Evolutionary conservation across 2,329 filamentous ascomycete species (phyloP).

Genomic region (Cercospora brassicicola): DNA sequence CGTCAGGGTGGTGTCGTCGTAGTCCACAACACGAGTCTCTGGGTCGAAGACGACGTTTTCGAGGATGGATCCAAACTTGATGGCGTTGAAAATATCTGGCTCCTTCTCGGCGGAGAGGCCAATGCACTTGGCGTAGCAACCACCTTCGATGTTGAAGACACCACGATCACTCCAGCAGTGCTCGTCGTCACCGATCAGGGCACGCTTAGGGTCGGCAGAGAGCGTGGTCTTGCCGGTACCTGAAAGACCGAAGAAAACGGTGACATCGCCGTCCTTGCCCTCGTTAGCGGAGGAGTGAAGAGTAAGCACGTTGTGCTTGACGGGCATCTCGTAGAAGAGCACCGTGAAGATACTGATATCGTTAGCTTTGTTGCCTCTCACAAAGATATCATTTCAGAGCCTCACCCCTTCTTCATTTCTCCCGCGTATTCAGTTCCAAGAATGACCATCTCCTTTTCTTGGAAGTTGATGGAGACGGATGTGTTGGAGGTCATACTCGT

Average conservation of each 20-base stretch:
- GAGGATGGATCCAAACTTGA: conserved; percentile 93
- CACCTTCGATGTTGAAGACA: conserved; percentile 99
- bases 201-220: conserved; percentile 93
- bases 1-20: conserved; percentile 89
- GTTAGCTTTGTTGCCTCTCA: conserved; percentile 40
- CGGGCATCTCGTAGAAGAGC: conserved; percentile 99
- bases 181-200: conserved; percentile 96
- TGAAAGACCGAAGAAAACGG: conserved; percentile 98
- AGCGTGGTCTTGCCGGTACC: conserved; percentile 98
- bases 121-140: conserved; percentile 99
- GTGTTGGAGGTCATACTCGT: conserved; percentile 98
- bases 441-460: conserved; percentile 99
- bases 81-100: conserved; percentile 94
- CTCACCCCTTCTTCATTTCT: conserved; percentile 36
- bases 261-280: conserved; percentile 90
- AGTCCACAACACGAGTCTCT: conserved; percentile 84
- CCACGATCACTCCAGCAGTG: conserved; percentile 98
- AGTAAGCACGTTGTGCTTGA: conserved; percentile 98
- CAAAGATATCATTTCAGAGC: neutral
- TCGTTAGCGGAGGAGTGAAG: conserved; percentile 98
- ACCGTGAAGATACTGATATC: conserved; percentile 80
- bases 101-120: conserved; percentile 98
- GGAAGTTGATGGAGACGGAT: conserved; percentile 98
- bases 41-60: conserved; percentile 99
- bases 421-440: conserved; percentile 93